These are phyloP conservation scores for Jatropha podagrica DNA, from an alignment of 441 rosid genomes.

Conservation along the genomic window DNA sequence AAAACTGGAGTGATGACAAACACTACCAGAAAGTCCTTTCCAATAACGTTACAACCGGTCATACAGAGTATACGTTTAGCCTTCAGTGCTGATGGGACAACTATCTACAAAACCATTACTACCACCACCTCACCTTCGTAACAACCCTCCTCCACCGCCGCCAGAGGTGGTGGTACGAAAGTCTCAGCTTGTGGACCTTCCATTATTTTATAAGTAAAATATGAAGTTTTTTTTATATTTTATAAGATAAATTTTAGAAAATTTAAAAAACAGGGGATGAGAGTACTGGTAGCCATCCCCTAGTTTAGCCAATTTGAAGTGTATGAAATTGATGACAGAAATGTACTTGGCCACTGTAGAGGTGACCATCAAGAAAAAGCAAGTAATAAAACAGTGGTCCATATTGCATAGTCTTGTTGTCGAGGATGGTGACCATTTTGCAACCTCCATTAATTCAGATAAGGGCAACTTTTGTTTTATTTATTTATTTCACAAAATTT, in stretches of 20 bases:
- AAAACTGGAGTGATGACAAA: conserved; percentile 60
- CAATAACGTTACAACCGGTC: conserved; percentile 41
- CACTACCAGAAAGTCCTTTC: conserved; percentile 42
- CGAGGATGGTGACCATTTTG: background rate
- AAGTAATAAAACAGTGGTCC: conserved; percentile 5
- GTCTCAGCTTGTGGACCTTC: conserved; percentile 23
- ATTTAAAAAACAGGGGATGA: too few relatives aligned
- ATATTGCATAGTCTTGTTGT: background rate
- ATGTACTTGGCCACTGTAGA: background rate
- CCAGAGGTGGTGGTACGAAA: conserved; percentile 18
- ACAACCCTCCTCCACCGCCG: conserved; percentile 31
- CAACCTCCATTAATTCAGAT: background rate
- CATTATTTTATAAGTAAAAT: too few relatives aligned
- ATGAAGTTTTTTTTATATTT: too few relatives aligned
- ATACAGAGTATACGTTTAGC: conserved; percentile 66
- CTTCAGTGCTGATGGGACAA: conserved; percentile 46
- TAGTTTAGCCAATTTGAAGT: too few relatives aligned
- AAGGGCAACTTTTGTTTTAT: background rate
- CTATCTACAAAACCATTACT: conserved; percentile 52
- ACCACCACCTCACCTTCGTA: conserved; percentile 43
- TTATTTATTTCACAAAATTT: background rate
- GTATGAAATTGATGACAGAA: too few relatives aligned
- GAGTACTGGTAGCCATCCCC: too few relatives aligned
- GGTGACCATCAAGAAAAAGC: background rate
- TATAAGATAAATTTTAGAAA: too few relatives aligned